Percentiles rank a stretch among this genome's conserved stretches.
Evolutionary conservation across 805 yeast species (phyloP).

Genomic region (Isabelozyma rhagii): DNA sequence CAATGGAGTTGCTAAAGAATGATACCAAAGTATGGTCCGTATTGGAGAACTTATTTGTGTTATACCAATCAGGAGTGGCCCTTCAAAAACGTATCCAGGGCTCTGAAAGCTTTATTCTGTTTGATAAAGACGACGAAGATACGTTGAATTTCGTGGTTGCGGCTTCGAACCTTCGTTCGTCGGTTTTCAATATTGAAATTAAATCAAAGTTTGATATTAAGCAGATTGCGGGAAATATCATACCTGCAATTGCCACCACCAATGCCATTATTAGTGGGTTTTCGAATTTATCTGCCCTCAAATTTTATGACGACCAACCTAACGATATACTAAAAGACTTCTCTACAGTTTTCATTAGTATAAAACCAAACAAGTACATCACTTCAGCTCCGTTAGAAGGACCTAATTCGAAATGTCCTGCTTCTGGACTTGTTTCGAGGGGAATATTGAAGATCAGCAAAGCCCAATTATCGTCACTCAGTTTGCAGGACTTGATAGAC

Average conservation of each 20-base stretch:
- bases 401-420: constrained; percentile 72
- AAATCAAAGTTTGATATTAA: constrained; percentile 84
- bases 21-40: constrained; percentile 58
- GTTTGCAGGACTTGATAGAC: constrained; percentile 53
- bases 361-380: constrained; percentile 58
- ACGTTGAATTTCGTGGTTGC: constrained; percentile 86
- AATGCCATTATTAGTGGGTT: constrained; percentile 94
- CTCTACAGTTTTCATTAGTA: constrained; percentile 36
- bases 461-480: constrained; percentile 17
- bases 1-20: constrained; percentile 17
- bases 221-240: constrained; percentile 95
- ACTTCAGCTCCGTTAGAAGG: constrained; percentile 57
- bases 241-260: constrained; percentile 98
- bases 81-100: constrained; percentile 49
- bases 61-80: constrained; percentile 44
- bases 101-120: constrained; percentile 45
- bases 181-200: constrained; percentile 63
- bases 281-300: constrained; percentile 70
- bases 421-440: constrained; percentile 54
- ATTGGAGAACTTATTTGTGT: constrained; percentile 59
- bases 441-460: constrained; percentile 43
- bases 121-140: constrained; percentile 95
- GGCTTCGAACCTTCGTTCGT: constrained; percentile 75
- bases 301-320: constrained; percentile 31
- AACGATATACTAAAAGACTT: constrained; percentile 14